Percentiles rank a stretch among this genome's conserved stretches.
These are phyloP conservation scores for Metarhizium sp. DNA, from an alignment of 2,329 filamentous ascomycete species.

Conservation along the genomic window DNA sequence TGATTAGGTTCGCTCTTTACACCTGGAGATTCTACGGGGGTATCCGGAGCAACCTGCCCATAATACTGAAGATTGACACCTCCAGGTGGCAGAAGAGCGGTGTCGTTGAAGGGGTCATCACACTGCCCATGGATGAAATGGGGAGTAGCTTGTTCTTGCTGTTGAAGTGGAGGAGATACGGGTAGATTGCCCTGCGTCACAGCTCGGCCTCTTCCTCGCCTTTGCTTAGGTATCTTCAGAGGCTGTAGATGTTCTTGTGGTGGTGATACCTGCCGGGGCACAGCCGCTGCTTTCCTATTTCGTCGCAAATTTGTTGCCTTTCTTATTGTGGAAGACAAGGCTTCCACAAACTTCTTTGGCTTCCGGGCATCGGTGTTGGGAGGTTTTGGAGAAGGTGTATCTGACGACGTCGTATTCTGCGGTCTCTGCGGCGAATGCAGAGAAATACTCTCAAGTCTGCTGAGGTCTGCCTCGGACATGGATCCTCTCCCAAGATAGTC, in stretches of 20 bases:
- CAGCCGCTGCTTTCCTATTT: constrained; percentile 14
- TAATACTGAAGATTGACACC: constrained; percentile 19
- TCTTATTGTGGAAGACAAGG: constrained; percentile 30
- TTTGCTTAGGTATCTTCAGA: constrained; percentile 23
- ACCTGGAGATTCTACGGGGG: constrained; percentile 29
- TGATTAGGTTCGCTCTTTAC: constrained; percentile 21
- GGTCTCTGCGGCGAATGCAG: constrained; percentile 26
- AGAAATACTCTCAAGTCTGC: constrained; percentile 37
- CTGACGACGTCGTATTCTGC: constrained; percentile 14
- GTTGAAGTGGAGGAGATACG: constrained; percentile 16
- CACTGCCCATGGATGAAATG: constrained; percentile 26
- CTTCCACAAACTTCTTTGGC: constrained; percentile 31
- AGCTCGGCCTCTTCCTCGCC: constrained; percentile 14
- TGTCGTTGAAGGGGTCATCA: constrained; percentile 29
- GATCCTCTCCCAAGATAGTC: constrained; percentile 23
- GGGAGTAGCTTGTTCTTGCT: constrained; percentile 16
- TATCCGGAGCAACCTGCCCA: constrained; percentile 21
- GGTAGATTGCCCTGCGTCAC: constrained; percentile 10
- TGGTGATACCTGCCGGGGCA: constrained; percentile 20
- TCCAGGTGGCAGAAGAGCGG: constrained; percentile 13
- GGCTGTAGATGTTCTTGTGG: constrained; percentile 18
- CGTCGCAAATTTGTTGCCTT: constrained; percentile 28
- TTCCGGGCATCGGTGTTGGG: constrained; percentile 20
- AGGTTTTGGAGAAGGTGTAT: constrained; percentile 23
- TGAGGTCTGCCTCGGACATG: constrained; percentile 39